Conservation (phyloP, 805 yeast species). For the Candida schatavii region DNA sequence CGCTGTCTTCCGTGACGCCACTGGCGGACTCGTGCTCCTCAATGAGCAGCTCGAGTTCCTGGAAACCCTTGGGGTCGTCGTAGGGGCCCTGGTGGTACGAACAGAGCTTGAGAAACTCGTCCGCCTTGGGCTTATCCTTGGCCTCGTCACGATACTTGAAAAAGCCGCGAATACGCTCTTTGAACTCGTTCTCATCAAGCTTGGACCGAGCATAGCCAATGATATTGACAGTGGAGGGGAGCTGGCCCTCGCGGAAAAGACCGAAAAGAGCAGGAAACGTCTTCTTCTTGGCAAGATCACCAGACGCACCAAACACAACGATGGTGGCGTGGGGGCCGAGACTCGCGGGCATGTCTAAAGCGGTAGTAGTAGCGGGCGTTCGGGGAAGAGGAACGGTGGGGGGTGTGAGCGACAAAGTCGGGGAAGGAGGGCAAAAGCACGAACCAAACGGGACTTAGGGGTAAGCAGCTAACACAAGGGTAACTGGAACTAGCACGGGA, state of each 20-base stretch:
- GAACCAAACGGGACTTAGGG: too few species aligned
- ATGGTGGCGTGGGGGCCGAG: conserved; percentile 68
- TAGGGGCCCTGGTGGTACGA: conserved; percentile 77
- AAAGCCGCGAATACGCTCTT: conserved; percentile 59
- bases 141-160: conserved; percentile 54
- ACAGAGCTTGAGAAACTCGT: conserved; percentile 63
- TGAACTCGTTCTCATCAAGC: conserved; percentile 63
- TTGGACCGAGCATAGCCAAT: conserved; percentile 92
- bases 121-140: conserved; percentile 40
- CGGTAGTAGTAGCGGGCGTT: too few species aligned
- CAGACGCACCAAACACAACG: conserved; percentile 92
- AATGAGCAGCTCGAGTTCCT: conserved; percentile 51
- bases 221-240: conserved; percentile 68
- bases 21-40: conserved; percentile 54
- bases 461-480: too few species aligned
- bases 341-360: conserved; percentile 32
- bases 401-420: too few species aligned
- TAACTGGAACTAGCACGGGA: too few species aligned
- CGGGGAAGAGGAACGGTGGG: too few species aligned
- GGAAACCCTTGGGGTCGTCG: conserved; percentile 75
- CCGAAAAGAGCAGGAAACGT: conserved; percentile 88
- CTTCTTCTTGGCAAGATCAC: conserved; percentile 93
- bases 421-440: too few species aligned
- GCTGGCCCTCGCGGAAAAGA: conserved; percentile 59
- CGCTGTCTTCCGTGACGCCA: conserved; percentile 43